Conservation (phyloP, 164 flowering plant species). For the Aristolochia californica region DNA sequence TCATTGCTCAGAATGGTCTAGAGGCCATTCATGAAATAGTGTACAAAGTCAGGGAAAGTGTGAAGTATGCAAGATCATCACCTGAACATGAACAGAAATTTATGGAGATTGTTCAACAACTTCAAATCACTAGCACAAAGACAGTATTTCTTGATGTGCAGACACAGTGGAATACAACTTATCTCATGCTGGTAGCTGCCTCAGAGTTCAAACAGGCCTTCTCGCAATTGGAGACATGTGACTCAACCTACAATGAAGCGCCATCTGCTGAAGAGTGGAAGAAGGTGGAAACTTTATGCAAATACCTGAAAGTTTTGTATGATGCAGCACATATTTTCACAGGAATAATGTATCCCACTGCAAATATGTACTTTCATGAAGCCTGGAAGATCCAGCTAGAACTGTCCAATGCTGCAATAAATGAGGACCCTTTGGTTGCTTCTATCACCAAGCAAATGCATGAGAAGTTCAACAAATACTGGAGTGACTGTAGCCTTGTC, state of each 20-base stretch:
- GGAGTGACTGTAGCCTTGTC: constrained; percentile 57
- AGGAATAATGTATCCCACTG: constrained; percentile 33
- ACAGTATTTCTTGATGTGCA: constrained; percentile 53
- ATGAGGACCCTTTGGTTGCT: constrained; percentile 42
- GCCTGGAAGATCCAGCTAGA: constrained; percentile 76
- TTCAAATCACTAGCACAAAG: constrained; percentile 63
- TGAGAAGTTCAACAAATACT: constrained; percentile 60
- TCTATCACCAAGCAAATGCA: constrained; percentile 35
- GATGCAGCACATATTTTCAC: constrained; percentile 47
- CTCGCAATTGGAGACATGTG: constrained; percentile 62
- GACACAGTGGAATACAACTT: constrained; percentile 78
- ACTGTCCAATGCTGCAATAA: constrained; percentile 39
- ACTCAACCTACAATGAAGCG: constrained; percentile 57
- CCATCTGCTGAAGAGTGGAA: constrained; percentile 74
- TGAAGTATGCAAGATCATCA: constrained; percentile 67
- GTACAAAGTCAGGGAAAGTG: constrained; percentile 59
- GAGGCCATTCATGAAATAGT: constrained; percentile 31
- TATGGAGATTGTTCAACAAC: constrained; percentile 59
- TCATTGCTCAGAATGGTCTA: constrained; percentile 54
- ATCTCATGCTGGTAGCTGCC: constrained; percentile 69
- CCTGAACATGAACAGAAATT: constrained; percentile 66
- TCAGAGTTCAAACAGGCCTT: constrained; percentile 77
- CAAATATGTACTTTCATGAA: constrained; percentile 69
- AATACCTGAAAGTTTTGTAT: constrained; percentile 44
- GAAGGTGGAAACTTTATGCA: constrained; percentile 45